Percentiles rank a stretch among this genome's conserved stretches.
These are phyloP conservation scores for Neurospora sp. DNA, from an alignment of 495 filamentous ascomycete genomes.

Conservation along the genomic window DNA sequence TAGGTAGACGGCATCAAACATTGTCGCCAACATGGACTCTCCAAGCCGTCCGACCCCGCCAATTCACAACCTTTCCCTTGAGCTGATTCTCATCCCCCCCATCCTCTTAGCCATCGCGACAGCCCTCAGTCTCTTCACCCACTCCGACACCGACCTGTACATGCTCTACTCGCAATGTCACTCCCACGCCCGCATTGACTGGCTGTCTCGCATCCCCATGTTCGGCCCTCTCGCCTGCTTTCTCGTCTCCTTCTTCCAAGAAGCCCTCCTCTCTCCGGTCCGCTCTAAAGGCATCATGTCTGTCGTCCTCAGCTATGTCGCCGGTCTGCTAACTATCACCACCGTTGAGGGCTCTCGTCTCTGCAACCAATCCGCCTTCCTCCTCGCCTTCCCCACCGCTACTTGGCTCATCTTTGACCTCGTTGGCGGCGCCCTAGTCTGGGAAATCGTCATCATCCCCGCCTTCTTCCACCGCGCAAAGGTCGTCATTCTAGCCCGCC, in stretches of 20 bases:
- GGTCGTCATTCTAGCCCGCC: conserved; percentile 14
- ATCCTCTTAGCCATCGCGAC: conserved; percentile 23
- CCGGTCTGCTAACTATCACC: conserved; percentile 25
- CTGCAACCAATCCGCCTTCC: conserved; percentile 22
- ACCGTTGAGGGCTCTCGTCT: conserved; percentile 28
- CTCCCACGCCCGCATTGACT: conserved; percentile 25
- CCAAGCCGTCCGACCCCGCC: conserved; percentile 10
- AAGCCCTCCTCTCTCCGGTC: conserved; percentile 13
- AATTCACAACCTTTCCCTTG: conserved; percentile 18
- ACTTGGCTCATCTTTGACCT: conserved; percentile 32
- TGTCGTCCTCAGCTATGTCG: conserved; percentile 22
- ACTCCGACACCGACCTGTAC: conserved; percentile 27
- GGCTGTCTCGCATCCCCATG: conserved; percentile 22
- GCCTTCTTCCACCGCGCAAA: conserved; percentile 28
- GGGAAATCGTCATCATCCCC: conserved; percentile 32
- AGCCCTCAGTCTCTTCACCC: conserved; percentile 15
- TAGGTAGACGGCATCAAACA: not conserved
- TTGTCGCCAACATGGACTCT: conserved; percentile 9
- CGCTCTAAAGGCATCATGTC: conserved; percentile 18
- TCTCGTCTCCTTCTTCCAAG: conserved; percentile 28
- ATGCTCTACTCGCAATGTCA: conserved; percentile 36
- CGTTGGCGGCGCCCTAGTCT: conserved; percentile 30
- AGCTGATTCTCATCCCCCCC: conserved; percentile 22
- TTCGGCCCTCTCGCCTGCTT: conserved; percentile 29
- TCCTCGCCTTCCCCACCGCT: conserved; percentile 27